A percentile compares a stretch with the other conserved stretches of the same genome.
Evolutionary conservation across 202 grass and related monocot genomes (phyloP).

Genomic region (Hordeum pubiflorum): DNA sequence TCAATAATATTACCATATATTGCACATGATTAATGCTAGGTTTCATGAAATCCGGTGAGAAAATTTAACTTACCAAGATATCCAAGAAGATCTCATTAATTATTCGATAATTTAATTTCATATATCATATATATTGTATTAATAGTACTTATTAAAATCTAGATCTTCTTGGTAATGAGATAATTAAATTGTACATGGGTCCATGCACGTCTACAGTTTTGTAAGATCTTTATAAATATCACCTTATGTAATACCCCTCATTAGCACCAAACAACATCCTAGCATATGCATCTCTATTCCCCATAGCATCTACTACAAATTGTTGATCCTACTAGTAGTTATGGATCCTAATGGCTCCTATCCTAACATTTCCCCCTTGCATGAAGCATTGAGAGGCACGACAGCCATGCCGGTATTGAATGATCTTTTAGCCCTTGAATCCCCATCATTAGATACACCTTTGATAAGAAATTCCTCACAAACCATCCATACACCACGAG

Average conservation of each 20-base stretch:
- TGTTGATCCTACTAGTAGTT: neutral
- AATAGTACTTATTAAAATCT: too few relatives aligned
- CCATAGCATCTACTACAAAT: neutral
- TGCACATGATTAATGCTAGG: neutral
- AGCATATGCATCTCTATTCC: neutral
- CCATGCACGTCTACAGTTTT: neutral
- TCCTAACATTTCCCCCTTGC: neutral
- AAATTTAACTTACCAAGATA: neutral
- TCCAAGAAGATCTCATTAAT: neutral
- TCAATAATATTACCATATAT: neutral
- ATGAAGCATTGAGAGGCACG: neutral
- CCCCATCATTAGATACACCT: neutral
- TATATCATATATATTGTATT: neutral
- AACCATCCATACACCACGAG: neutral
- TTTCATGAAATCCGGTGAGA: neutral
- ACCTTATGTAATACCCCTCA: neutral
- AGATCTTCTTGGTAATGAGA: too few relatives aligned
- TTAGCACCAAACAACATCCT: neutral
- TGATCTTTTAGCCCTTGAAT: neutral
- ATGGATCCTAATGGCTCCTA: constrained; percentile 13
- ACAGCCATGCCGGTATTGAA: neutral
- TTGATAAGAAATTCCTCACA: neutral
- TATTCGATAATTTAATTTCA: neutral
- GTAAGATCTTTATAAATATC: neutral
- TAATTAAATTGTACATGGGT: too few relatives aligned